Base-by-base conservation (phyloP, 2,329 filamentous ascomycete genomes). In the Diaporthe humulicola region DNA sequence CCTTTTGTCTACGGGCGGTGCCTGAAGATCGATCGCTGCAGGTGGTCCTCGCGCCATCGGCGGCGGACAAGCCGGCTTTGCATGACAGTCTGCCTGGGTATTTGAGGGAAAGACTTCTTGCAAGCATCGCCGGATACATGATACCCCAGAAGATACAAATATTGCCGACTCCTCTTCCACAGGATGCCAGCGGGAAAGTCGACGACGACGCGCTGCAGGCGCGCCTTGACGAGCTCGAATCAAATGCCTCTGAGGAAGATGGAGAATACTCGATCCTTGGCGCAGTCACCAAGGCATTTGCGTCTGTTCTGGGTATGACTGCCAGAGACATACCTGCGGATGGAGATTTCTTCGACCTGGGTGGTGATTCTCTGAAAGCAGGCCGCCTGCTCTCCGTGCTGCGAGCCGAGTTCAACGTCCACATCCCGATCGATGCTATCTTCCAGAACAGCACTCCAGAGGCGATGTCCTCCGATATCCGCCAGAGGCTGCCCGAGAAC, bases 361-460 rank as follows among this genome's bases (percentile, higher is more conserved):
- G 88, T 8, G 88, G 89, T 25, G 88, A 90, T 77, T 90, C 88
- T 48, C 83, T 91, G 61, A 84, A 84, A 28, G 89, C 89, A 42
- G 89, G 89, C 2, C 84, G 84, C 45, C 83, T 91, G 0, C 81
- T 90, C 9, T 89, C 89, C 1, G 81, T 83, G 2, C 82, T 91
- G 5, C 85, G 89, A n/a, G 83, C 83, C 38, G 83, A 87, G 67
- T 89, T 90, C 28, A 58, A 66, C 22, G 81, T 88, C 1, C 84
- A 86, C 28, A 81, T 90, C 0, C 86, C 88, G 0, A 88, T 90
- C 74, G 86, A 87, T 73, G 79, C 87, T 17, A 83, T 91, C 5
- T 90, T 90, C 81, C 86, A 85, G 57, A 81, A 86, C 52, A 86
- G 87, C 28, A 86, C 85, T 4, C 84, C 89, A 0, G 79, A 78